phyloP scores from a whole-genome alignment of 805 yeast genomes.

The Candida tammaniensis region DNA sequence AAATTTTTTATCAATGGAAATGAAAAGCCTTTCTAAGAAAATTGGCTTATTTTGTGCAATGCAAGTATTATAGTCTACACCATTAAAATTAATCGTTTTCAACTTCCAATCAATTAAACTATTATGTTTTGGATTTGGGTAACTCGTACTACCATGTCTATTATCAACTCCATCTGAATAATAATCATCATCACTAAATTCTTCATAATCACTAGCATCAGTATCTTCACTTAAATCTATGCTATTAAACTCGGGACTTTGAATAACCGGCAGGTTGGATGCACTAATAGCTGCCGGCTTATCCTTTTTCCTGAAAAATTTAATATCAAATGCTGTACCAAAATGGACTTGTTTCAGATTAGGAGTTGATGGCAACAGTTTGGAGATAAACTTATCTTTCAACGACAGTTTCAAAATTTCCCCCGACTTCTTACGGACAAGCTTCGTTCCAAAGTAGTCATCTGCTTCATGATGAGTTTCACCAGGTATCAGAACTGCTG shows the following conservation, averaged over 20 bases:
- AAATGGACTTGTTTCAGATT: slow-evolving; percentile 76
- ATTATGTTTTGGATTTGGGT: slow-evolving; percentile 20
- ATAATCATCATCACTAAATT: slow-evolving; percentile 8
- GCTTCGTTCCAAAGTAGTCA: slow-evolving; percentile 18
- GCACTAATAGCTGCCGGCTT: slow-evolving; percentile 77
- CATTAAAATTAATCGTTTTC: slow-evolving; percentile 38
- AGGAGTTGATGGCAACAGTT: slow-evolving; percentile 49
- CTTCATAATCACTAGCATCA: slow-evolving; percentile 17
- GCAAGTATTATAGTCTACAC: slow-evolving; percentile 42
- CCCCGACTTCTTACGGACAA: slow-evolving; percentile 85
- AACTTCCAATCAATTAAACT: slow-evolving; percentile 42
- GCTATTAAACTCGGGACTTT: slow-evolving; percentile 16
- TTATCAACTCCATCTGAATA: slow-evolving; percentile 7
- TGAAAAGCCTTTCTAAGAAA: slow-evolving; percentile 61
- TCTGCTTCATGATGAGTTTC: slow-evolving; percentile 1
- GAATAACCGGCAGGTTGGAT: slow-evolving; percentile 52
- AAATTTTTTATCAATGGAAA: slow-evolving; percentile 55
- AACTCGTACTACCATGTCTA: slow-evolving; percentile 15
- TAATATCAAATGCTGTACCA: slow-evolving; percentile 53
- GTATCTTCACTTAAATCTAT: slow-evolving; percentile 12
- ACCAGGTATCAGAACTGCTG: too few species aligned
- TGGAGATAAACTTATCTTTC: slow-evolving; percentile 44
- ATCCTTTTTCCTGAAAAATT: slow-evolving; percentile 67
- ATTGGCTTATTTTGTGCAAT: slow-evolving; percentile 41
- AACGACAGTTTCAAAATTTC: slow-evolving; percentile 77